These are phyloP conservation scores for Trichophaea hybrida DNA, from an alignment of 2,329 filamentous ascomycete genomes.

Conservation along the genomic window DNA sequence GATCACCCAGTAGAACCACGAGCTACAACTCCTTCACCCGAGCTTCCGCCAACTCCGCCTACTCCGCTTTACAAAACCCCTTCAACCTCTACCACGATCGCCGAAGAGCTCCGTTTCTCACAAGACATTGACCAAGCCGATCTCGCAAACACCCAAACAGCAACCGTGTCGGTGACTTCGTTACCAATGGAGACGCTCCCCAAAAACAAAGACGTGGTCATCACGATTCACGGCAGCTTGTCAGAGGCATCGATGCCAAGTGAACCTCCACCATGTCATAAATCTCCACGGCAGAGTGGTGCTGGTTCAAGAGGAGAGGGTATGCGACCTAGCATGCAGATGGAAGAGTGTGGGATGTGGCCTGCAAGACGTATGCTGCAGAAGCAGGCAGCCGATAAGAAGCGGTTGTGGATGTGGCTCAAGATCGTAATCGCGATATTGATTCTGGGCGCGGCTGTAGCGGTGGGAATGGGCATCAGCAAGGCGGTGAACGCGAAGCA, in stretches of 20 bases:
- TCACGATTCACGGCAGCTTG: conserved; percentile 19
- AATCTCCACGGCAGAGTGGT: background rate
- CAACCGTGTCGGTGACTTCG: background rate
- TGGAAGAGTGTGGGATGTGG: conserved; percentile 17
- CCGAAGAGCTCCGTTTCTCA: conserved; percentile 16
- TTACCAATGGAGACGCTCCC: background rate
- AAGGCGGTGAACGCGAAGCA: conserved; percentile 13
- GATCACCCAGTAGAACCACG: conserved; percentile 7
- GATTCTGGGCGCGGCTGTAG: conserved; percentile 21
- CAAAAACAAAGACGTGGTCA: conserved; percentile 16
- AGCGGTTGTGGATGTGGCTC: conserved; percentile 22
- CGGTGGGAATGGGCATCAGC: conserved; percentile 21
- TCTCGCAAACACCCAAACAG: background rate
- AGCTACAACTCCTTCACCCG: background rate
- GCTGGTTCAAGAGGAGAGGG: background rate
- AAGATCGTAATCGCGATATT: conserved; percentile 21
- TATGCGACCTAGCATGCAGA: background rate
- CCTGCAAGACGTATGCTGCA: conserved; percentile 20
- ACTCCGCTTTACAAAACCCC: conserved; percentile 18
- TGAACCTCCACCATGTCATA: background rate
- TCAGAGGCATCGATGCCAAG: conserved; percentile 10
- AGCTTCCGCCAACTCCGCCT: background rate
- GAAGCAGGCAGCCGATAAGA: conserved; percentile 18
- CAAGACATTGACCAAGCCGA: background rate
- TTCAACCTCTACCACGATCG: conserved; percentile 21